Base-by-base conservation (phyloP, 2,329 filamentous ascomycete genomes). In the Ophiostoma sp. region DNA sequence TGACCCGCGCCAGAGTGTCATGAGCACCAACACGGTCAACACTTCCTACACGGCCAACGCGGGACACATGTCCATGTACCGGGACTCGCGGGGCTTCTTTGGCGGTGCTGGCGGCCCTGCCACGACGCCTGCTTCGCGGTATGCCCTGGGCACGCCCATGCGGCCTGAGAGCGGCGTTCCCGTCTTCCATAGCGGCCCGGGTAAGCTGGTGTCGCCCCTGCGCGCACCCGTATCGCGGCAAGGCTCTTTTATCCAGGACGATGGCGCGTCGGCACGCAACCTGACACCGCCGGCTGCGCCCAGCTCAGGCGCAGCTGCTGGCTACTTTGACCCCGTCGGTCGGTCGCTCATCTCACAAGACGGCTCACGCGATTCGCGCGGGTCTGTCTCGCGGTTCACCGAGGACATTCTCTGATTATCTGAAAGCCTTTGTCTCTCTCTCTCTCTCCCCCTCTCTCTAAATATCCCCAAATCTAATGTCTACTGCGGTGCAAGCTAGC, bases 111-210 rank as follows among this genome's bases (percentile, higher is more conserved):
- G 75, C 11, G 76, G 79, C 11, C 79, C 73, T 7, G 27, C 70
- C 0, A 74, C 73, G 17, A 70, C 71, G 4, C 70, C 73, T 3
- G 44, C 60, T 2, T 73, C 73, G 2, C 81, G 81, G 70, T 78
- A 87, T 44, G 83, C 86, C 8, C 79, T 88, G 11, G 86, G 86
- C 23, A 80, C 82, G 10, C 85, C 86, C 6, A 88, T 88, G 85
- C 82, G 86, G 65, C 85, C 85, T 39, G 83, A 86, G 69, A 88
- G 86, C 75, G 86, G 87, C 11, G 79, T 88, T 4, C 83, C 85
- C n/a, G 80, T 88, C 41, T 84, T 88, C 76, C 83, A 87, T 72
- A 84, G 86, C n/a, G 86, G 89, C n/a, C 89, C 89, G 20, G 87
- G 85, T 23, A 84, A 87, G 69, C 67, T 62, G 8, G 31, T 36